phyloP scores from a whole-genome alignment of 2,329 filamentous ascomycete species.

The Aspergillus ruber region DNA sequence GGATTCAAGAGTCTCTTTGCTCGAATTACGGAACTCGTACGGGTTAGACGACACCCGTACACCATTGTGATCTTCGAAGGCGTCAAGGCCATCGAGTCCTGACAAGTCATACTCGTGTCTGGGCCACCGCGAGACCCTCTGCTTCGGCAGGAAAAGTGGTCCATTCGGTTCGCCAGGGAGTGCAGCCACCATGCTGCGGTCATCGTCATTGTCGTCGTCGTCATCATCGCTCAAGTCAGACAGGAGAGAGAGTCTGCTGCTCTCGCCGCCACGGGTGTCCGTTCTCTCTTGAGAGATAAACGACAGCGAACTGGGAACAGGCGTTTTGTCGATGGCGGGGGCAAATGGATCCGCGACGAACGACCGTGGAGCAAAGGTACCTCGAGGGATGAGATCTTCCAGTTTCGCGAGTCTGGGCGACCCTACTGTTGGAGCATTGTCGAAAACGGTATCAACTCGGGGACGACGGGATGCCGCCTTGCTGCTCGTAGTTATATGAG shows the following conservation, averaged over 20 bases:
- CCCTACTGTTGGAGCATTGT: conserved; percentile 43
- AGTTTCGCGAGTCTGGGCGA: conserved; percentile 38
- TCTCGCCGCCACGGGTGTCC: conserved; percentile 8
- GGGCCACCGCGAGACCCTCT: not conserved
- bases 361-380: conserved; percentile 32
- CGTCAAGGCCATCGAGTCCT: conserved; percentile 2
- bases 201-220: conserved; percentile 21
- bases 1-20: conserved; percentile 24
- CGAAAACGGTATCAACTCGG: conserved; percentile 59
- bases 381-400: conserved; percentile 44
- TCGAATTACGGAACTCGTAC: conserved; percentile 9
- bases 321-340: conserved; percentile 15
- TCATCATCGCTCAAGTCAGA: conserved; percentile 18
- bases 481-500: conserved; percentile 49
- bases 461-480: conserved; percentile 50
- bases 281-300: conserved; percentile 5
- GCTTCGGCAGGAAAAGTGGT: conserved; percentile 5
- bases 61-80: conserved; percentile 1
- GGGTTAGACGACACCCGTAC: conserved; percentile 4
- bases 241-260: conserved; percentile 15
- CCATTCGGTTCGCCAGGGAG: conserved; percentile 19
- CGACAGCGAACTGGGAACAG: conserved; percentile 8
- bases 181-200: conserved; percentile 21
- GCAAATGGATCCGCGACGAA: conserved; percentile 12
- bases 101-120: not conserved